Evolutionary conservation across 2,329 filamentous ascomycete genomes (phyloP), one percentile per base, ranked within the genome.

Genomic region (Diaporthe batatas): DNA sequence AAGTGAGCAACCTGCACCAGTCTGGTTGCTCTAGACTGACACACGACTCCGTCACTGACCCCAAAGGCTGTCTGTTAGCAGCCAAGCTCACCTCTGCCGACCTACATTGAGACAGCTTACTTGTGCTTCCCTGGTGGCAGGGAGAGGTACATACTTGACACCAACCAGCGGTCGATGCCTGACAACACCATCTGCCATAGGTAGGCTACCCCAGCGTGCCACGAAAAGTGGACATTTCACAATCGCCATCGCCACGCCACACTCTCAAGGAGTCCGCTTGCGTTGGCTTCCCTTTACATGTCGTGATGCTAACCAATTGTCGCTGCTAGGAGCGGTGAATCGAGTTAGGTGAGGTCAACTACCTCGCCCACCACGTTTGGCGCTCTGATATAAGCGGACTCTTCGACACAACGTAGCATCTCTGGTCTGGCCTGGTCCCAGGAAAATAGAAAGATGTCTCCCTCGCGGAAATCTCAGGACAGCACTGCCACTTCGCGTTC

Each of bases 391-490:
- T 18, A 29, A 32, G 29, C 25, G 18, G 23, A 18, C 0, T 65
- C 25, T n/a, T 51, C 39, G 8, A 23, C 44, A 12, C 29, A 2
- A 23, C 11, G 21, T n/a, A 6, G 42, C 25, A 12, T 7, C 21
- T 36, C 21, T 21, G 12, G 21, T 18, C n/a, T 29, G 25, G 10
- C 53, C 34, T 12, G 29, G 10, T 0, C 6, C n/a, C 53, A n/a
- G 39, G 47, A n/a, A 39, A 4, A 18, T 25, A 59, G 6, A 14
- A 70, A 11, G 2, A 74, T 73, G 73, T 23, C 47, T 23, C n/a
- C 49, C 10, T 39, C n/a, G 2, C 39, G 59, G 39, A n/a, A 58
- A 51, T 6, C 2, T 2, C n/a, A 69, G 32, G 49, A 47, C 23
- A n/a, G 39, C n/a, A 42, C 36, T 21, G 49, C n/a, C 21, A 12